A percentile compares a stretch with the other conserved stretches of the same genome.
phyloP scores from a whole-genome alignment of 2,329 filamentous ascomycete species.

The Graphiopsis chlorocephala region DNA sequence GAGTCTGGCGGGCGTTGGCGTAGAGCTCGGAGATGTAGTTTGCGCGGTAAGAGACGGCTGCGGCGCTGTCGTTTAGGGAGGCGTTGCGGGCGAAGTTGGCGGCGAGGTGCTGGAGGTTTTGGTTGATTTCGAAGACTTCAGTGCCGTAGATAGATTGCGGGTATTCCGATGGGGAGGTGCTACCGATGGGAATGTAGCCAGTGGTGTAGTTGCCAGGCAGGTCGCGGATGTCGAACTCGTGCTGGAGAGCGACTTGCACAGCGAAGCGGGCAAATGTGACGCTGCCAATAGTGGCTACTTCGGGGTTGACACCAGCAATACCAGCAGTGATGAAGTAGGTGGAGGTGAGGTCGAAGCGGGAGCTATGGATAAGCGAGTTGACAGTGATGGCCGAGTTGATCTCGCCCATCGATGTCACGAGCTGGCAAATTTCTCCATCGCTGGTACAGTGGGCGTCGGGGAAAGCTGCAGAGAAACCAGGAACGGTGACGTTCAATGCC shows the following conservation, averaged over 20 bases:
- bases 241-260: slow-evolving; percentile 72
- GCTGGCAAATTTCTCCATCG: slow-evolving; percentile 62
- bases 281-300: slow-evolving; percentile 61
- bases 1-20: slow-evolving; percentile 44
- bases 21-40: slow-evolving; percentile 37
- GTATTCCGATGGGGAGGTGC: slow-evolving; percentile 47
- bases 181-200: slow-evolving; percentile 67
- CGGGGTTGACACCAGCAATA: slow-evolving; percentile 72
- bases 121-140: slow-evolving; percentile 44
- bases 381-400: slow-evolving; percentile 72
- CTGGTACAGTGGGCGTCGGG: slow-evolving; percentile 59
- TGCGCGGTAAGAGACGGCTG: slow-evolving; percentile 38
- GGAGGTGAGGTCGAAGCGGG: slow-evolving; percentile 59
- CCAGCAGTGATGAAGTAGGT: slow-evolving; percentile 72
- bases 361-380: slow-evolving; percentile 60
- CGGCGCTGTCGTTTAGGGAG: slow-evolving; percentile 37
- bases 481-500: slow-evolving; percentile 35
- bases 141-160: slow-evolving; percentile 40
- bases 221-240: slow-evolving; percentile 70
- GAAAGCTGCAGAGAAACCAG: slow-evolving; percentile 31
- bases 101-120: slow-evolving; percentile 36
- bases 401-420: slow-evolving; percentile 61
- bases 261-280: slow-evolving; percentile 68
- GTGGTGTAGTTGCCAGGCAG: slow-evolving; percentile 63
- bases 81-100: slow-evolving; percentile 35